Evolutionary conservation across 192 early-diverging fungal species (phyloP), one percentile per base, ranked within the genome.

Genomic region (Podochytrium sp.): DNA sequence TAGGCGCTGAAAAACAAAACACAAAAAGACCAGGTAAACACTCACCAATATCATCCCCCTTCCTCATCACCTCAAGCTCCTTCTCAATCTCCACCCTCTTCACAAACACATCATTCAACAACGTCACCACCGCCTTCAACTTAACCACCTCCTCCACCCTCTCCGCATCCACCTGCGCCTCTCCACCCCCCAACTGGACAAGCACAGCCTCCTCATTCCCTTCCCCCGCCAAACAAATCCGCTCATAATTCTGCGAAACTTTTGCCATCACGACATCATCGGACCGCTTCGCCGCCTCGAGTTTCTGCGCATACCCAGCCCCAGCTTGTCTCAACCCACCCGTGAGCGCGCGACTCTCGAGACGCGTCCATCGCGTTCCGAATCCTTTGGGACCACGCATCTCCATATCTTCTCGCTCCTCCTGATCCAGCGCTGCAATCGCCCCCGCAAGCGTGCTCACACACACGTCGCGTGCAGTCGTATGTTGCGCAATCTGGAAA

Each of bases 71-170:
- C 10, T 69, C 50, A 33, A 69, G 35, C 7, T 69, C 27, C 25
- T 14, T 18, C 1, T 30, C 6, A 18, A 56, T 23, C 25, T 39
- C 18, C 5, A 55, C 37, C 33, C 66, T 6, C 30, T 69, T 69
- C 18, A 14, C 32, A n/a, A 69, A 18, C 25, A 69, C 34, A 18
- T 69, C 66, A 69, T 55, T 69, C 66, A 69, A 55, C 35, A 69
- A 34, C 25, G 66, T 30, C 23, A 69, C 18, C 27, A 35, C 66
- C 37, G 27, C 66, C 35, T 55, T 52, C 49, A 69, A 56, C 35
- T 69, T 69, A 20, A 55, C 35, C 1, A 69, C 53, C 2, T 55
- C 66, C 7, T 69, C 53, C 6, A 7, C 23, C 10, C 51, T 51
- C 25, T 16, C 27, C 18, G 27, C 40, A 2, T 69, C 66, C 14